phyloP scores from a whole-genome alignment of 2,329 filamentous ascomycete species.

The Fusarium pininemorale region DNA sequence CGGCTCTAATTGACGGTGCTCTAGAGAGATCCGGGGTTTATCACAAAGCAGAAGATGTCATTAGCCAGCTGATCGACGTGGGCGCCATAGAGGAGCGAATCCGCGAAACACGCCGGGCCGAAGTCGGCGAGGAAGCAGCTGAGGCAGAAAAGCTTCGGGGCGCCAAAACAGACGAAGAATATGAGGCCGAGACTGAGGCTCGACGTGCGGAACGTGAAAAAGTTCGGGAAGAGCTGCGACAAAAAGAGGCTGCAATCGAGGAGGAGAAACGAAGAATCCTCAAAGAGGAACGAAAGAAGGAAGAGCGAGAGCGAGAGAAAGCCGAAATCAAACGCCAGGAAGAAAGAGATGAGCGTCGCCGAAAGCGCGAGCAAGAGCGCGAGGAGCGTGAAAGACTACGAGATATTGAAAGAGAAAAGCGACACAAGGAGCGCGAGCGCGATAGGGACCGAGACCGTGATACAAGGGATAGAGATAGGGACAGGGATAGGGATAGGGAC shows the following conservation, averaged over 20 bases:
- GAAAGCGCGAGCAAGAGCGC: conserved; percentile 62
- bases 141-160: conserved; percentile 71
- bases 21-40: conserved; percentile 82
- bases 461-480: conserved; percentile 40
- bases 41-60: conserved; percentile 72
- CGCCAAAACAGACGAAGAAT: conserved; percentile 77
- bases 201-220: conserved; percentile 69
- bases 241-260: conserved; percentile 67
- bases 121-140: conserved; percentile 76
- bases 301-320: conserved; percentile 59
- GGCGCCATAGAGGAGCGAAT: conserved; percentile 74
- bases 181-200: conserved; percentile 71
- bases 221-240: conserved; percentile 67
- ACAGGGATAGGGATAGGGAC: conserved; percentile 45
- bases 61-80: conserved; percentile 74
- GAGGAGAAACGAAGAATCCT: conserved; percentile 69
- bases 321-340: conserved; percentile 60
- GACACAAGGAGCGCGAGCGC: conserved; percentile 52
- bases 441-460: conserved; percentile 37
- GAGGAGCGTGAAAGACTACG: conserved; percentile 63
- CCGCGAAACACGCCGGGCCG: conserved; percentile 71
- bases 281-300: conserved; percentile 63
- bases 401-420: conserved; percentile 52
- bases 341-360: conserved; percentile 59
- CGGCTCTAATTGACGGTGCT: conserved; percentile 79